Base-by-base conservation (phyloP, 139 green algal genomes). In the Picochlorum costavermella region DNA sequence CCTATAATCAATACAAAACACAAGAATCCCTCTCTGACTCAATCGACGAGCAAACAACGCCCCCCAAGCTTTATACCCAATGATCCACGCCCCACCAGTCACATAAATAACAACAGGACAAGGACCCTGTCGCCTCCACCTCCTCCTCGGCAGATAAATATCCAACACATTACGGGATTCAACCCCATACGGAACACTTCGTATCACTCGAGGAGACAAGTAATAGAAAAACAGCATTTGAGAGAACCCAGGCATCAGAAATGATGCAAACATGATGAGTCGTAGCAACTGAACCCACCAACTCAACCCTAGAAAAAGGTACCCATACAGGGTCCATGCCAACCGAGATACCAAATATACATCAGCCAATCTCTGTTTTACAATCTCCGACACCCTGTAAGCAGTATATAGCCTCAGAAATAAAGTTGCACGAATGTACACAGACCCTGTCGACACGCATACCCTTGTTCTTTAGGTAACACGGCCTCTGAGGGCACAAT, bases 31-130 rank as follows among this genome's bases (percentile, higher is more conserved):
- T 6, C 77, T 58, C 60, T 95, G 72, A 56, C 80, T 87, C 10
- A 97, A 75, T 36, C 87, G 71, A 56, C 81, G 64, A 2, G 68
- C 91, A 43, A 97, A 80, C 36, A 96, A 73, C 9, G 91, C 84
- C 13, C 91, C 91, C 91, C 91, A 97, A 1, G 85, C 91, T 53
- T 53, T 53, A 83, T 96, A 95, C 14, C 91, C 91, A 37, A 97
- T 96, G 2, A 83, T 95, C 88, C 90, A 97, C 2, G 88, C 88
- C 4, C 91, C 90, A 14, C 89, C 88, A 48, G 89, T 96, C 25
- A 96, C 67, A 49, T 91, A 96, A 56, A 96, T 91, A 40, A 94
- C 83, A 1, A 93, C 85, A 4, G 86, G 88, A 29, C 55, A 68
- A 9, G 36, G 29, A 3, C 63, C 63, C 57, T 66, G 23, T 2